These are phyloP conservation scores for Pharnaceum exiguum DNA, from an alignment of 148 eudicot species.

Conservation along the genomic window DNA sequence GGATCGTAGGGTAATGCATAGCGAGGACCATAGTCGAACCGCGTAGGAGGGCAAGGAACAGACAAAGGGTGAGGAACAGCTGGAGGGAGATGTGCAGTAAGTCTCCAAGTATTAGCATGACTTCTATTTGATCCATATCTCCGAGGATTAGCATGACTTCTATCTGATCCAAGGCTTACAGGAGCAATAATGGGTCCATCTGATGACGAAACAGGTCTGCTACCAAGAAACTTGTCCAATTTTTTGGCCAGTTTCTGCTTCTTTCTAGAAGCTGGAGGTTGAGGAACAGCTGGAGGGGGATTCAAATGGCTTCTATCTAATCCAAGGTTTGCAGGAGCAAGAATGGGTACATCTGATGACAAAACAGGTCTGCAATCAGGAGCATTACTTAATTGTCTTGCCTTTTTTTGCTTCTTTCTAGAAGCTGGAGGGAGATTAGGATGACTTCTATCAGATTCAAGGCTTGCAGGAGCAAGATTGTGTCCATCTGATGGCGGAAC, in stretches of 20 bases:
- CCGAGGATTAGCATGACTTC: not conserved
- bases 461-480: not conserved
- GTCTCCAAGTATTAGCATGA: no score
- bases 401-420: no score
- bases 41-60: not conserved
- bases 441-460: constrained; percentile 2
- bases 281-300: no score
- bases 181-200: not conserved
- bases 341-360: no score
- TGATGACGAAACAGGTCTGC: not conserved
- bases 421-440: not conserved
- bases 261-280: not conserved
- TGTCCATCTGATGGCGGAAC: not conserved
- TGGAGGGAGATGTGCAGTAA: no score
- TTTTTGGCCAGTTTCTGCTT: constrained; percentile 4
- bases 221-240: not conserved
- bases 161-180: constrained; percentile 4
- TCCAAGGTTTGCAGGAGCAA: no score
- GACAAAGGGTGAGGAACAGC: not conserved
- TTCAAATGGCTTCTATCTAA: no score
- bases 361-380: no score
- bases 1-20: not conserved
- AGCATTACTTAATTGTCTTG: no score
- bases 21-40: not conserved
- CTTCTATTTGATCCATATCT: not conserved